Evolutionary conservation across 441 rosid species (phyloP).

Genomic region (Gossypium davidsonii): DNA sequence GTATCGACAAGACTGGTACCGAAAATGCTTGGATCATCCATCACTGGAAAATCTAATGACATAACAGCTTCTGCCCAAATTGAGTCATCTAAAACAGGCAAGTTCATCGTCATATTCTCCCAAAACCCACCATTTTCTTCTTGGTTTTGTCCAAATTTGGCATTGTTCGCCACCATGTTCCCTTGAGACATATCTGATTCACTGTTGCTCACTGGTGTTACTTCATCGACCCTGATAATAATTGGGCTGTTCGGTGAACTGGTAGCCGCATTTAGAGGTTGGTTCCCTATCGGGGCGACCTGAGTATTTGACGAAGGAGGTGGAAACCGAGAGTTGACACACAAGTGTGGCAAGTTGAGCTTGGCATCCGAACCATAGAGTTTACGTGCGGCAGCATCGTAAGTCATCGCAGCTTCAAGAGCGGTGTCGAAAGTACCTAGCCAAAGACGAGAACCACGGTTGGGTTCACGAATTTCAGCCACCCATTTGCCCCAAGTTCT

Average conservation of each 20-base stretch:
- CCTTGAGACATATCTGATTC: slow-evolving; percentile 6
- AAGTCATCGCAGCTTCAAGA: slow-evolving; percentile 72
- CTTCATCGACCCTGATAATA: slow-evolving; percentile 6
- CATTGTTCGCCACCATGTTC: slow-evolving; percentile 12
- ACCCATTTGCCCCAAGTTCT: slow-evolving; percentile 99
- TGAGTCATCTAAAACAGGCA: slow-evolving; percentile 65
- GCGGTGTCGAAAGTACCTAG: slow-evolving; percentile 83
- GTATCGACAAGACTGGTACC: slow-evolving; percentile 26
- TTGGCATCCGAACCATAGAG: slow-evolving; percentile 68
- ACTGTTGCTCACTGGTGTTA: not conserved
- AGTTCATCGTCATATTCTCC: slow-evolving; percentile 47
- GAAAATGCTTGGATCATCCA: slow-evolving; percentile 29
- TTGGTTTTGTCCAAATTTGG: slow-evolving; percentile 21
- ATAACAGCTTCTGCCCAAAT: slow-evolving; percentile 82
- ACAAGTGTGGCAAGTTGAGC: slow-evolving; percentile 60
- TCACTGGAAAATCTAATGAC: slow-evolving; percentile 59
- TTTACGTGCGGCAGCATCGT: slow-evolving; percentile 76
- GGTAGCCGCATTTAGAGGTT: slow-evolving; percentile 6
- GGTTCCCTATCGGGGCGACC: slow-evolving; percentile 10
- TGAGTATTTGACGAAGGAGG: not conserved
- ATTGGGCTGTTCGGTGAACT: slow-evolving; percentile 15
- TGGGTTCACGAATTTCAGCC: slow-evolving; percentile 90
- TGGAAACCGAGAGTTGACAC: slow-evolving; percentile 1
- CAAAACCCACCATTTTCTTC: slow-evolving; percentile 37
- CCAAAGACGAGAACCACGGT: slow-evolving; percentile 91